Evolutionary conservation across 345 rosid species (phyloP), one percentile per base, ranked within the genome.

Genomic region (Pugionium dolabratum): DNA sequence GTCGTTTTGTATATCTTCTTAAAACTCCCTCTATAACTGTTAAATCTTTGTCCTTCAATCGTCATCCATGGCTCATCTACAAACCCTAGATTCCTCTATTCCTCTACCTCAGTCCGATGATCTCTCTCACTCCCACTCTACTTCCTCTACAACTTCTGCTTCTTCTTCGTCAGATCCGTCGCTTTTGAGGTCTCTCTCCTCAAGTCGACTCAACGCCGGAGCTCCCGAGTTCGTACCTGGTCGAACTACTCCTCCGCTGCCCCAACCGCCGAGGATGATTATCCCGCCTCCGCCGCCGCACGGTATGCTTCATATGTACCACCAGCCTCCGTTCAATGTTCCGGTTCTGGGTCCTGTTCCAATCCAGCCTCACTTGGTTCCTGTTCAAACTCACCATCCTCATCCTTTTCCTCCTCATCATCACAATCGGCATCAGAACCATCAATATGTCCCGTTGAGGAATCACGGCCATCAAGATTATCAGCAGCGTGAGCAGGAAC

Each of bases 181-280:
- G 10, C 68, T 76, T 1, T 54, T 66, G 18, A 76, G 79, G 51
- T 70, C 75, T 37, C 59, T 66, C 4, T 76, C 79, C 4, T 76
- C 39, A 0, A 76, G 72, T 29, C 67, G 88, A 54, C 97, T 95
- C 75, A 95, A 91, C 82, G 99, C 99, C 5, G 73, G 79, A 73
- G 99, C 96, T 32, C 95, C 95, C 0, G 97, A 79, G 80, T 95
- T 95, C 79, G 98, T 95, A 2, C 99, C 98, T 34, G 77, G 75
- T 72, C 85, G 73, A 54, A 54, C 82, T 8, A 54, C 79, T 34
- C 74, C 79, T 31, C 76, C 72, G 40, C 53, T 58, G 32, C 75
- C 76, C 0, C 77, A 56, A 26, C 45, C 62, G 5, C 77, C 61
- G 59, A 55, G 76, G 64, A 43, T 76, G 56, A 71, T 75, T 55